Base-by-base conservation (phyloP, 768 basidiomycete genomes). In the Harrya chromipes region DNA sequence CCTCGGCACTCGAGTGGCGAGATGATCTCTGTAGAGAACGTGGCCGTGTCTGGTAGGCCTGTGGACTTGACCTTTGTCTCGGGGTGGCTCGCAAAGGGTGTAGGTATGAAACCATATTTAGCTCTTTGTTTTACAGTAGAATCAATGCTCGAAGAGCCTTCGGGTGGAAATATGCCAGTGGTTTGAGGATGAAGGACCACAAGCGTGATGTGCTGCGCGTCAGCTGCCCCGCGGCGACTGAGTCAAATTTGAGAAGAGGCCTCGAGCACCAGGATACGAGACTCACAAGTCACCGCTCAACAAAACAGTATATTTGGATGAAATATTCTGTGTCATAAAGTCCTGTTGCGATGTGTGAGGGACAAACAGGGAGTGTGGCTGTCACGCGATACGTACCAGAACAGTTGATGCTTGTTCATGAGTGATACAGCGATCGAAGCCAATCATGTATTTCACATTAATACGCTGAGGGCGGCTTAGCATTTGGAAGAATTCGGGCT, bases 281-380 rank as follows among this genome's bases (percentile, higher is more conserved):
- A 66, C 84, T 61, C 59, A 86, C 84, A 83, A 81, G 65, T 72
- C 72, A 10, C 83, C 84, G 0, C 72, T 72, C n/a, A 82, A 57
- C 26, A 74, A 58, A 16, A 80, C 53, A 49, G 82, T 78, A 53
- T 75, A 81, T 39, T 73, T 75, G 17, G 71, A 59, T 33, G 75
- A 72, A 6, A 84, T 52, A 49, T 71, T 72, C 14, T 76, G 68
- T 27, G 66, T 70, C 45, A 82, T 70, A 43, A 81, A 82, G 43
- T 71, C 67, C 84, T 85, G 50, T 41, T 13, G 19, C 24, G 1
- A 41, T 33, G 33, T 33, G 24, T 47, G 16, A 43, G 46, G 20
- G 6, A 34, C 42, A 16, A 26, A 44, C 2, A 17, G 5, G 14
- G 1, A 27, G 34, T 9, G 19, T 13, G 12, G 26, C 10, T 16